These are phyloP conservation scores for Coemansia sp. DNA, from an alignment of 192 early-diverging fungal species.

Conservation along the genomic window DNA sequence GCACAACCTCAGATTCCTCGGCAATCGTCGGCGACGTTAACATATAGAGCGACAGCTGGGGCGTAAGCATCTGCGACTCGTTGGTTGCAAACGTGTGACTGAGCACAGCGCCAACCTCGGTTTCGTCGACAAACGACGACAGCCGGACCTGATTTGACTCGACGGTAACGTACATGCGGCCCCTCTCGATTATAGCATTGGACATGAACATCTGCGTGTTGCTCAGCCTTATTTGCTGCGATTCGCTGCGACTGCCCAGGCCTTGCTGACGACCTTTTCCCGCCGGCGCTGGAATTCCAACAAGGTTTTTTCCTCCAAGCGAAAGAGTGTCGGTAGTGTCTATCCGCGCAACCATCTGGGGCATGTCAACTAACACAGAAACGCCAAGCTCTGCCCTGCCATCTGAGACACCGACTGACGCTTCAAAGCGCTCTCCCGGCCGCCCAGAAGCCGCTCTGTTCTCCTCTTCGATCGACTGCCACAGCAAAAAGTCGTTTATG, in stretches of 20 bases:
- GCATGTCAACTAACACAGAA: constrained; percentile 47
- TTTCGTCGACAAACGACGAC: constrained; percentile 33
- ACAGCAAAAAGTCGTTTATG: constrained; percentile 52
- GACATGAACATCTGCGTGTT: constrained; percentile 50
- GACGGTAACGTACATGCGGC: constrained; percentile 40
- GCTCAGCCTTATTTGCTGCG: constrained; percentile 30
- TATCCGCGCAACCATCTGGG: constrained; percentile 35
- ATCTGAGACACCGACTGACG: background rate
- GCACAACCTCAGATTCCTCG: constrained; percentile 47
- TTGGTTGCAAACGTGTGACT: constrained; percentile 49
- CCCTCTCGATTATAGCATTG: constrained; percentile 44
- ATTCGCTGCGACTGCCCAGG: constrained; percentile 9
- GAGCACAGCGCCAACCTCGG: constrained; percentile 34
- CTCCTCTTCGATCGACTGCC: constrained; percentile 51
- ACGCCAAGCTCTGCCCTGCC: constrained; percentile 13
- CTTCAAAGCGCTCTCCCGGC: background rate
- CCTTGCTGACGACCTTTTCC: background rate
- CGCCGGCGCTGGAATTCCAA: background rate
- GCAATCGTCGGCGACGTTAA: constrained; percentile 45
- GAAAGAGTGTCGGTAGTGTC: constrained; percentile 15
- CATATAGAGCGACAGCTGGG: constrained; percentile 51
- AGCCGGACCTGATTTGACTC: constrained; percentile 51
- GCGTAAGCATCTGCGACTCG: constrained; percentile 43
- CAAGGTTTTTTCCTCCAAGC: background rate
- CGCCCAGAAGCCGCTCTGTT: background rate